These are phyloP conservation scores for Porphyrellus cyaneotinctus DNA, from an alignment of 768 basidiomycete genomes.

Conservation along the genomic window DNA sequence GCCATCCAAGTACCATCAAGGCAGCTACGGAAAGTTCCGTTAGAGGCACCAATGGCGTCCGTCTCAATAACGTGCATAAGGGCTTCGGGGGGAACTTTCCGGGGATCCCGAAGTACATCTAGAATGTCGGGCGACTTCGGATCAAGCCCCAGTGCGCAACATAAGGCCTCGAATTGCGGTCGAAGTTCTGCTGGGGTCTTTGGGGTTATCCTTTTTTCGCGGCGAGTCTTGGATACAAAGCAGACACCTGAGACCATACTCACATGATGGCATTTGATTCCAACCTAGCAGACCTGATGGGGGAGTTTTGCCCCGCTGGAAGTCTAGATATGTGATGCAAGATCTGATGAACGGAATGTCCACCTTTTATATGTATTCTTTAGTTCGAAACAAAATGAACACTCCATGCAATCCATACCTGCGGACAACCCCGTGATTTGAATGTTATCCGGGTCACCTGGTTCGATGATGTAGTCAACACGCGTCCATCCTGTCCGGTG, in stretches of 20 bases:
- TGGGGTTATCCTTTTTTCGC: constrained; percentile 41
- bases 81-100: constrained; percentile 40
- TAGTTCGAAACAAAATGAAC: background rate
- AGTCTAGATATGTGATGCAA: constrained; percentile 65
- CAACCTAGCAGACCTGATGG: constrained; percentile 61
- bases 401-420: constrained; percentile 30
- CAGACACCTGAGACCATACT: constrained; percentile 16
- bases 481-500: background rate
- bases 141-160: constrained; percentile 50
- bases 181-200: constrained; percentile 56
- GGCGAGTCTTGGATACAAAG: background rate
- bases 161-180: constrained; percentile 61
- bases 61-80: constrained; percentile 59
- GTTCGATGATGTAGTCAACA: background rate
- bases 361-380: constrained; percentile 37
- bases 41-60: constrained; percentile 45
- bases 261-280: constrained; percentile 75
- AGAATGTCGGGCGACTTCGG: constrained; percentile 47
- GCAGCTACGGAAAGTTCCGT: constrained; percentile 67
- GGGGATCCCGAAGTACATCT: constrained; percentile 44
- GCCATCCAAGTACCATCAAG: constrained; percentile 57
- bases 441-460: constrained; percentile 59
- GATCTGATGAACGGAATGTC: constrained; percentile 70
- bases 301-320: constrained; percentile 50
- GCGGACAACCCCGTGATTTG: constrained; percentile 67